phyloP scores from a whole-genome alignment of 2,329 filamentous ascomycete species.

The Sclerotinia subarctica region DNA sequence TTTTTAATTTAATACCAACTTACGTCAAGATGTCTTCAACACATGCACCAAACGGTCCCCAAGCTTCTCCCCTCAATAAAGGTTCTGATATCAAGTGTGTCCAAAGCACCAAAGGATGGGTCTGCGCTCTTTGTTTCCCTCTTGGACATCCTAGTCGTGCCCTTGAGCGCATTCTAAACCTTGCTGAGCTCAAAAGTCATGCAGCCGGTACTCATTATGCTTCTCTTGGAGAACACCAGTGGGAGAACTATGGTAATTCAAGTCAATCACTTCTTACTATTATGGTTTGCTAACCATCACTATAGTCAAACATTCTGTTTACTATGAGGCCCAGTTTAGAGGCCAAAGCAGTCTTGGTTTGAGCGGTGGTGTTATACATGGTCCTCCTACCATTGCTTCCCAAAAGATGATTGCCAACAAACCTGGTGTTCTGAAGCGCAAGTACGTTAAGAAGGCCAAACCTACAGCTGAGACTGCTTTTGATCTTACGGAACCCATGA shows the following conservation, averaged over 20 bases:
- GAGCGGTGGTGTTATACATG: background rate
- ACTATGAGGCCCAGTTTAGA: conserved; percentile 11
- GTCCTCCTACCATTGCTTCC: background rate
- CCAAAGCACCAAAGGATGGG: conserved; percentile 11
- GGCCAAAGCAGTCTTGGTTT: background rate
- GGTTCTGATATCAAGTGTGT: background rate
- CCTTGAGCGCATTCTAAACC: background rate
- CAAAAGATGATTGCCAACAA: background rate
- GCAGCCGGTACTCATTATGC: background rate
- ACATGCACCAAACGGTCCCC: background rate
- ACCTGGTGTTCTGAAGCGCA: conserved; percentile 3
- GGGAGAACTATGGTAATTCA: background rate
- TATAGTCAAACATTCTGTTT: background rate
- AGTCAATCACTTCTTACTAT: background rate
- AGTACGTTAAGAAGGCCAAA: background rate
- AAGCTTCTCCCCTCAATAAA: background rate
- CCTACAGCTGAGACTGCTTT: background rate
- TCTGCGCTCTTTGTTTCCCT: conserved; percentile 18
- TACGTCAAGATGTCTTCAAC: background rate
- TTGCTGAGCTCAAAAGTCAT: background rate
- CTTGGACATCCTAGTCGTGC: conserved; percentile 1
- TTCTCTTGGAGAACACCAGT: background rate
- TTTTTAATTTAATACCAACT: background rate
- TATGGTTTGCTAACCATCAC: background rate
- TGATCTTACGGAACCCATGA: background rate